Conservation (phyloP, 192 early-diverging fungal genomes). For the Coemansia erecta region DNA sequence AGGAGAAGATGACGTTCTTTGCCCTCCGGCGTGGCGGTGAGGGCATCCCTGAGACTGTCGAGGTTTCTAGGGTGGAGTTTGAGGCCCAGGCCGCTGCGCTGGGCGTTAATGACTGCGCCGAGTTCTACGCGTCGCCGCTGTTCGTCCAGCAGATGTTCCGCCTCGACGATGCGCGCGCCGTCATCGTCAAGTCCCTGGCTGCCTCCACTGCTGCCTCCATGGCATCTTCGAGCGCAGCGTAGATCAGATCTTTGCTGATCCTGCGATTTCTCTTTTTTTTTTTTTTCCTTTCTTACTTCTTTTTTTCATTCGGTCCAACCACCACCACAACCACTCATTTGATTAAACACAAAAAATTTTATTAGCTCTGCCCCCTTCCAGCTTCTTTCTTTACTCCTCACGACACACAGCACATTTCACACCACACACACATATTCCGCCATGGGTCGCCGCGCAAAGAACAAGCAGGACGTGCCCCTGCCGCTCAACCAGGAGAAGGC, state of each 20-base stretch:
- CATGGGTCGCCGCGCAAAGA: slow-evolving; percentile 52
- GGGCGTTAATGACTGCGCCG: slow-evolving; percentile 57
- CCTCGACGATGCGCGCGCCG: slow-evolving; percentile 19
- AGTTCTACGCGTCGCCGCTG: slow-evolving; percentile 56
- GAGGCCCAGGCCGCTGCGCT: slow-evolving; percentile 58
- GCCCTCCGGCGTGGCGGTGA: slow-evolving; percentile 59
- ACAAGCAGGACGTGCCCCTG: slow-evolving; percentile 53
- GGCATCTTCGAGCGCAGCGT: not conserved
- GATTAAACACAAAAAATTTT: not conserved
- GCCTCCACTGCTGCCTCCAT: not conserved
- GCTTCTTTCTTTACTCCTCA: not conserved
- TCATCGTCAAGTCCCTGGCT: slow-evolving; percentile 41
- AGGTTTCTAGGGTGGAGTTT: slow-evolving; percentile 61
- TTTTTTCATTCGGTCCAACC: not conserved
- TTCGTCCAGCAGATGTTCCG: slow-evolving; percentile 52
- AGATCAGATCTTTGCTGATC: not conserved
- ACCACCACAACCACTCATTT: no score
- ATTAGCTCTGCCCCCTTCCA: slow-evolving; percentile 4
- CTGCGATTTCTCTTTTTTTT: not conserved
- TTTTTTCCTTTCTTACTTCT: slow-evolving; percentile 1
- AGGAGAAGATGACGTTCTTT: slow-evolving; percentile 73
- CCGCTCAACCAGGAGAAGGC: slow-evolving; percentile 39
- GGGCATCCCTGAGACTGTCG: slow-evolving; percentile 56
- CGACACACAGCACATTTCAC: not conserved
- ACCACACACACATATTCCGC: not conserved